Base-by-base conservation (phyloP, 768 basidiomycete genomes). In the Rossbeevera mucosa region DNA sequence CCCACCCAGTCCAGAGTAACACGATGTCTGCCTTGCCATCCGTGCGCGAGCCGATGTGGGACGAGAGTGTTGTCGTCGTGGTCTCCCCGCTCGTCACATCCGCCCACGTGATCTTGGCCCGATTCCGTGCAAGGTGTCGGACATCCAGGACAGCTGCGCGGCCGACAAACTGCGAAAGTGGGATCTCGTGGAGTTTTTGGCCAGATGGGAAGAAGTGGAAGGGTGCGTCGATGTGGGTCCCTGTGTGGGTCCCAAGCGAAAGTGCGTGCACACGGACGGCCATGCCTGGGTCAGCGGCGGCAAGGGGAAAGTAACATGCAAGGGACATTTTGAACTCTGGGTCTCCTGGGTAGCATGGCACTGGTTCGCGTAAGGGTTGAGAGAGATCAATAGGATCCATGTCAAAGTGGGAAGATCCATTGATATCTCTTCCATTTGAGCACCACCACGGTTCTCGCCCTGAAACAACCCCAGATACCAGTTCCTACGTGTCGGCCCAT, bases 141-240 rank as follows among this genome's bases (percentile, higher is more conserved):
- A 88, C 59, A 64, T 87, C 83, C 29, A 86, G 65, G 1, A 86
- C 64, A 20, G 79, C 59, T 0, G 78, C 78, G n/a, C 77, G 78
- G 2, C 79, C 80, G 21, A 85, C 65, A 50, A 87, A 75, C 16
- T 74, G 69, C 0, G 70, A 59, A 7, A 87, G 73, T 9, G 79
- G 75, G 44, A 89, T 72, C 47, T 82, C 72, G 56, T 83, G 80
- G 43, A 89, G 73, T 8, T 79, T 79, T 41, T 69, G 68, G 5
- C 83, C 86, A 25, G 76, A 71, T 4, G 69, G 67, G 66, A 84
- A 68, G 71, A 88, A 89, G 61, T 91, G 88, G 46, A 77, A 81
- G 0, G 88, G 88, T 1, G 87, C 85, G 59, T 91, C 88, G 65
- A 90, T 74, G 69, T 91, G 88, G 2, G 88, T 90, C 43, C 88